Conservation (phyloP, 2,329 filamentous ascomycete species). For the Cladosporium sp. region DNA sequence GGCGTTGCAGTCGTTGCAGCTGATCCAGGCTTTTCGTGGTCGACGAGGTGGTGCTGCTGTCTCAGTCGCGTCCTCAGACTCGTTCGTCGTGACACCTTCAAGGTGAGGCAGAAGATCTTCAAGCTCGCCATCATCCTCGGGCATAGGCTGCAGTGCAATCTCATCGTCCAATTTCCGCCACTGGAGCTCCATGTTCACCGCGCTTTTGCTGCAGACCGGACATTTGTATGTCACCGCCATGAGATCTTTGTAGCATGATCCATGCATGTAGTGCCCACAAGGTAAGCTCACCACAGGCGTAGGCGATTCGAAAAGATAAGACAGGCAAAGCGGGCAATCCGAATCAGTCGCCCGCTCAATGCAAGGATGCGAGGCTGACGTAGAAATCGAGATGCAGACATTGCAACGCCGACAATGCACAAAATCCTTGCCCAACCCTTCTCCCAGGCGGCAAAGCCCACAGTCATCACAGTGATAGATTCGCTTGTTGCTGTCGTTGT, state of each 20-base stretch:
- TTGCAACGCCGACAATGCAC: conserved; percentile 98
- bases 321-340: conserved; percentile 92
- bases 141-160: conserved; percentile 89
- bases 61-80: neutral
- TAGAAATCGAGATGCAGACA: conserved; percentile 86
- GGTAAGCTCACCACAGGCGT: conserved; percentile 86
- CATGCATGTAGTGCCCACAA: conserved; percentile 94
- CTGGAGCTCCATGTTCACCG: conserved; percentile 95
- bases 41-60: conserved; percentile 14
- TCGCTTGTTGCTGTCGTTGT: conserved; percentile 80
- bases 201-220: conserved; percentile 90
- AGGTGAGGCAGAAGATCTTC: conserved; percentile 23
- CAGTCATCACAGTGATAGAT: conserved; percentile 97
- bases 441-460: conserved; percentile 85
- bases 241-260: conserved; percentile 79
- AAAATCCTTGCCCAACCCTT: conserved; percentile 91
- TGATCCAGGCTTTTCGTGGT: conserved; percentile 59
- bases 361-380: conserved; percentile 80
- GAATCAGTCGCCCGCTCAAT: conserved; percentile 92
- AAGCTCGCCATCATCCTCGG: conserved; percentile 39
- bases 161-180: conserved; percentile 86
- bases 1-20: conserved; percentile 91
- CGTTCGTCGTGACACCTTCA: conserved; percentile 10
- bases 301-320: conserved; percentile 92
- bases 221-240: conserved; percentile 91